Evolutionary conservation across 768 basidiomycete genomes (phyloP), one percentile per base, ranked within the genome.

Genomic region (Podaxis pistillaris): DNA sequence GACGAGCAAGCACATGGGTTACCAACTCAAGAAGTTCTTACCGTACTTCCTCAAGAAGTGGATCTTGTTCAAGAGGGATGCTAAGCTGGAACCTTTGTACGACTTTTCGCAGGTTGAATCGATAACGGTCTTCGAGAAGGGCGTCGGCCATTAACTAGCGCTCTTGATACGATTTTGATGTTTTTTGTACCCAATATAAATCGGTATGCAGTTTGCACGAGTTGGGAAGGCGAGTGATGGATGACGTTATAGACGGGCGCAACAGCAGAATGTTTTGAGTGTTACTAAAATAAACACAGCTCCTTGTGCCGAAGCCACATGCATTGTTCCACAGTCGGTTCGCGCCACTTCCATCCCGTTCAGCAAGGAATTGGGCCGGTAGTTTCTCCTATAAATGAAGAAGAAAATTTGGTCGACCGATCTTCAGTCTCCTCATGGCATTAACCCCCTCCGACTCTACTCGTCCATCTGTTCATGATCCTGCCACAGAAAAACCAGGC

Each of bases 71-170:
- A 71, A 68, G 30, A 75, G 69, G 63, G 63, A 72, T 24, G 69
- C 72, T 0, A 63, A 66, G 15, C 73, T 83, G 44, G 65, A 75
- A 58, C 79, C 80, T 7, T 70, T 83, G 52, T 83, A 83, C 69
- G 76, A 81, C 70, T 81, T 83, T 63, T 78, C 80, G 15, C 79
- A 80, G 65, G 78, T 80, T 6, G 77, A 78, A 60, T 78, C 77
- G 17, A 74, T 76, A 49, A 79, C 77, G 11, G 75, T 78, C 6
- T 81, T 70, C 33, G 78, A 80, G 65, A 80, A 79, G 65, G 79
- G 78, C 37, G 71, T 65, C 6, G 76, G 75, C 0, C 78, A 78
- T 59, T 69, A 51, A 57, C 40, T 38, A 19, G 28, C 19, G 24
- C 17, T 19, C 36, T 2, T 30, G 19, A n/a, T n/a, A 40, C 1